A percentile compares a stretch with the other conserved stretches of the same genome.
Evolutionary conservation across 2,329 filamentous ascomycete species (phyloP).

Genomic region (Fusarium armeniacum): DNA sequence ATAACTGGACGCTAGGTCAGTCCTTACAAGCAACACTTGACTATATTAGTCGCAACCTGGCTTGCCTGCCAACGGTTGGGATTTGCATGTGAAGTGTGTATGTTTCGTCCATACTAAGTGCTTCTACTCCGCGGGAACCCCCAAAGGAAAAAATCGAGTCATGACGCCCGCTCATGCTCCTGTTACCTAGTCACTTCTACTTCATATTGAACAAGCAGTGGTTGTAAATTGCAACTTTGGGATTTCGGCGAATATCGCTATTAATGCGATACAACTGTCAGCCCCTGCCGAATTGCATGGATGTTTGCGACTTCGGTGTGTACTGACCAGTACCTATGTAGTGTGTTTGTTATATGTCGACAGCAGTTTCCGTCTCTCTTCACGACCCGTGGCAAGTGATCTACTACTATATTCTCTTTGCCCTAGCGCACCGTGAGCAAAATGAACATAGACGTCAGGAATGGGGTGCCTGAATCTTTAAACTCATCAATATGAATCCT

Average conservation of each 20-base stretch:
- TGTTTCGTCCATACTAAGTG: not conserved
- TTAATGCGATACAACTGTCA: not conserved
- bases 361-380: conserved; percentile 17
- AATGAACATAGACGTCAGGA: conserved; percentile 32
- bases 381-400: conserved; percentile 27
- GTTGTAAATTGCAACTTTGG: not conserved
- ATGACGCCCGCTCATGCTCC: conserved; percentile 18
- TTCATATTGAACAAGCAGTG: not conserved
- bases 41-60: conserved; percentile 8
- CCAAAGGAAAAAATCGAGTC: conserved; percentile 20
- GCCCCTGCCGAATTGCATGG: conserved; percentile 6
- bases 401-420: conserved; percentile 10
- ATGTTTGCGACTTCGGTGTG: conserved; percentile 37
- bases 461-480: conserved; percentile 25
- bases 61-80: conserved; percentile 20
- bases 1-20: conserved; percentile 14
- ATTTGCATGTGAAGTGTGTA: conserved; percentile 8
- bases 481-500: conserved; percentile 24
- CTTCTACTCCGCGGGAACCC: conserved; percentile 8
- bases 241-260: not conserved
- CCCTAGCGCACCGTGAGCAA: conserved; percentile 14
- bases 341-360: conserved; percentile 26
- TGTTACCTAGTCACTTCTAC: not conserved
- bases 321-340: conserved; percentile 5
- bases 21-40: conserved; percentile 25